A percentile compares a stretch with the other conserved stretches of the same genome.
phyloP scores from a whole-genome alignment of 805 yeast species.

The Candida coquimbonensis region DNA sequence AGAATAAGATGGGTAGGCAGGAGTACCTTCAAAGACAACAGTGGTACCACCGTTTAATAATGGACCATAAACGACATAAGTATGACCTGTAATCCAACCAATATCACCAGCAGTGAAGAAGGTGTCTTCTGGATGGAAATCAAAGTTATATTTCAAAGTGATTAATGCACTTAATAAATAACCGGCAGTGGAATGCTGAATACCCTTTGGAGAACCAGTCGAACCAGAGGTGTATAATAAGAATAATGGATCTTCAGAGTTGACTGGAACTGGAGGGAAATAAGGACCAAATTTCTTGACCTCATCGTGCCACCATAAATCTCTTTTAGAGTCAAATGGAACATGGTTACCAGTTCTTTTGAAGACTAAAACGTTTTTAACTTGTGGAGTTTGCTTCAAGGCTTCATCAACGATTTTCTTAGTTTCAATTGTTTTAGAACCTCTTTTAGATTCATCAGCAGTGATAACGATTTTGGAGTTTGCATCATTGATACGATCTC shows the following conservation, averaged over 20 bases:
- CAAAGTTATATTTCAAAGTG: conserved; percentile 71
- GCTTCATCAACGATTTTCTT: conserved; percentile 83
- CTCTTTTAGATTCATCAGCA: conserved; percentile 77
- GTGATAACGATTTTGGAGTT: conserved; percentile 67
- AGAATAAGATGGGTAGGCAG: conserved; percentile 74
- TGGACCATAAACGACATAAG: conserved; percentile 80
- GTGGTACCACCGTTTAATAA: conserved; percentile 70
- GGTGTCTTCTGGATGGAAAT: conserved; percentile 65
- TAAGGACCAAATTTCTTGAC: conserved; percentile 57
- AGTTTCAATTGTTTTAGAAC: conserved; percentile 74
- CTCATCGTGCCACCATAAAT: conserved; percentile 74
- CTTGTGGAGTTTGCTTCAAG: conserved; percentile 55
- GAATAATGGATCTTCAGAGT: conserved; percentile 77
- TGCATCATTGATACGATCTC: conserved; percentile 84
- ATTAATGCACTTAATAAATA: conserved; percentile 66
- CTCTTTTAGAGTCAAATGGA: conserved; percentile 48
- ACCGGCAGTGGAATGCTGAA: conserved; percentile 77
- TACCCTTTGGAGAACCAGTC: conserved; percentile 86
- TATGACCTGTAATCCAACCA: conserved; percentile 89
- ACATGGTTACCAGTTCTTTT: conserved; percentile 62
- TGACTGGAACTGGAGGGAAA: conserved; percentile 67
- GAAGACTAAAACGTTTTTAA: conserved; percentile 62
- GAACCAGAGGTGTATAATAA: conserved; percentile 81
- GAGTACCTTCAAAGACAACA: conserved; percentile 80
- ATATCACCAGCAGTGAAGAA: conserved; percentile 86